Base-by-base conservation (phyloP, 2,329 filamentous ascomycete genomes). In the Colletotrichum limetticola region DNA sequence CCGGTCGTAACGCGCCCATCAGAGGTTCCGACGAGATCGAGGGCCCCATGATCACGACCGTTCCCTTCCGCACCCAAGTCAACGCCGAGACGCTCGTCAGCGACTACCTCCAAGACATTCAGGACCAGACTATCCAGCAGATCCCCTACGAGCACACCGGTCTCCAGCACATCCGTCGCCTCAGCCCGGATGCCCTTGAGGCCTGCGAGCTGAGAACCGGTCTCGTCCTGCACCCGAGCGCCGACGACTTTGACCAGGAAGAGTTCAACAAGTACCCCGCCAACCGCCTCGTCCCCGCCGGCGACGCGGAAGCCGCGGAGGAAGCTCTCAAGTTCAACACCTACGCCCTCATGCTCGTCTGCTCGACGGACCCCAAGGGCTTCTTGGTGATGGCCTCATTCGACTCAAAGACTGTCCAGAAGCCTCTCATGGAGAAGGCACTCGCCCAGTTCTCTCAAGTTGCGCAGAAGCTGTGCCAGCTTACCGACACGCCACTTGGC, bases 81-180 rank as follows among this genome's bases (percentile, higher is more conserved):
- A 81, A 86, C 62, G 77, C 81, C 3, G 80, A 85, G 5, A 77
- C 79, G 0, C 83, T 83, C 0, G 83, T 90, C 2, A 77, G 79
- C 0, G 84, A 90, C 58, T 92, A 88, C 74, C 81, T 93, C 4
- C 83, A 88, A 55, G 80, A 83, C 2, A 85, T 93, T 2, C 90
- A 93, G 49, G 83, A 88, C 35, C 85, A 88, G 67, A 89, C 87
- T 0, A 84, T 90, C 0, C 81, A 85, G 3, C 87, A 90, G 75
- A 91, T 93, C 6, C 88, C 90, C 0, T 88, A 92, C 77, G 90
- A 94, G 78, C 91, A 94, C 78, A 85, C 88, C 62, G 90, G 90
- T 24, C 81, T 91, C 57, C 89, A 91, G 76, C 83, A 90, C 74
- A 91, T 92, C 72, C 88, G 90, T 11, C 84, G 85, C 26, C 80